phyloP scores from a whole-genome alignment of 768 basidiomycete species.

The Leccinum rimulosum region DNA sequence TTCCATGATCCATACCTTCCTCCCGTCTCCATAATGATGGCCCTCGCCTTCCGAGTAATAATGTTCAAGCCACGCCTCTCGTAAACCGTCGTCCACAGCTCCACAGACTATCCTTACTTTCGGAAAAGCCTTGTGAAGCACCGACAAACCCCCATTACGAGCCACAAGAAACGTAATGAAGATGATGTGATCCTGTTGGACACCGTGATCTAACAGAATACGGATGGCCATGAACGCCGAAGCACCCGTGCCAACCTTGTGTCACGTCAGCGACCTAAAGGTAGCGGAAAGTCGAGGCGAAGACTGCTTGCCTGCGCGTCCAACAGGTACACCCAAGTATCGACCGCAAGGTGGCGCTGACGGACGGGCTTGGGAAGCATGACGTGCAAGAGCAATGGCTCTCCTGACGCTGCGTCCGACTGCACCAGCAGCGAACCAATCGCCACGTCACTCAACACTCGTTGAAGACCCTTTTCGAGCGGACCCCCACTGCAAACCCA shows the following conservation, averaged over 20 bases:
- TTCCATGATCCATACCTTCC: constrained; percentile 79
- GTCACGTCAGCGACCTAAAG: background rate
- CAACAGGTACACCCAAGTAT: constrained; percentile 82
- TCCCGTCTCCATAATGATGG: constrained; percentile 44
- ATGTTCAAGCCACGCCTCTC: constrained; percentile 69
- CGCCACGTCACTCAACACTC: constrained; percentile 82
- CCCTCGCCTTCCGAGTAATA: constrained; percentile 46
- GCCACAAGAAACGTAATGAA: constrained; percentile 90
- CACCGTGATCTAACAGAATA: constrained; percentile 89
- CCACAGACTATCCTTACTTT: constrained; percentile 80
- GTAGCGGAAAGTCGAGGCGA: background rate
- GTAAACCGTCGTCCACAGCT: constrained; percentile 74
- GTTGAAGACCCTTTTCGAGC: constrained; percentile 84
- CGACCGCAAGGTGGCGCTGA: constrained; percentile 55
- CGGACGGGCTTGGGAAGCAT: constrained; percentile 78
- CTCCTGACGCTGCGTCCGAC: constrained; percentile 78
- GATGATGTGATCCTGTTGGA: constrained; percentile 78
- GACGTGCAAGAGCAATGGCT: constrained; percentile 82
- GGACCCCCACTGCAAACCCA: constrained; percentile 68
- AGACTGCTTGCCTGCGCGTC: constrained; percentile 70
- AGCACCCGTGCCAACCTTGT: constrained; percentile 88
- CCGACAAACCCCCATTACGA: constrained; percentile 71
- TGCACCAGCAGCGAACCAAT: constrained; percentile 91
- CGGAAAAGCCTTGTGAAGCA: constrained; percentile 83
- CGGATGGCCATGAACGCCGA: constrained; percentile 95